Evolutionary conservation across 345 rosid genomes (phyloP), one percentile per base, ranked within the genome.

Genomic region (Eutrema heterophyllum): DNA sequence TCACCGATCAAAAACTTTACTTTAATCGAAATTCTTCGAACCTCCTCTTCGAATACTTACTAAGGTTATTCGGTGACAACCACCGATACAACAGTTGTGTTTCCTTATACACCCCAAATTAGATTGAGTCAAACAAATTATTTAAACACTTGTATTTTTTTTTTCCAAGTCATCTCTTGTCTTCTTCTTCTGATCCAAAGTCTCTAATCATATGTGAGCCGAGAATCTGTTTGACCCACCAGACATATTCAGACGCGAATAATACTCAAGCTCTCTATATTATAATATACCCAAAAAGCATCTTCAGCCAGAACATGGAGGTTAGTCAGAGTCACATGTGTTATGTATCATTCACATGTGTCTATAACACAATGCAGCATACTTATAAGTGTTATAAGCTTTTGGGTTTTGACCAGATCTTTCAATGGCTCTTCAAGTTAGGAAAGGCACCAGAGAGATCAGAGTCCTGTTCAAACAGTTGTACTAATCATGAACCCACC

Each of bases 201-300:
- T 53, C 78, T 50, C 53, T 38, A 68, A 70, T 77, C 62, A 54
- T 70, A 36, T 58, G 55, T 63, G 71, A 56, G 66, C 66, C n/a
- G 66, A 45, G 85, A 86, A 84, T 83, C 85, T 83, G 24, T 67
- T 90, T 87, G 88, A 85, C 90, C 86, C 69, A 69, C 63, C 38
- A 64, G 14, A 67, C 55, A 38, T 39, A 63, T 36, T 35, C 59
- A 61, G 5, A 70, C 11, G 30, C 21, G 48, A 64, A 71, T 70
- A 70, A 70, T 77, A 71, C 54, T 56, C 58, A 75, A 68, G 54
- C 53, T 14, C 48, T 57, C 48, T 57, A 40, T 67, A 58, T 10
- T 75, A 67, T 67, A 67, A 32, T 67, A 68, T 60, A 75, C 18
- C 16, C 11, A 60, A 68, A 38, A 61, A 49, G 66, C 55, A 71